Conservation (phyloP, 2,329 filamentous ascomycete genomes). For the Aspergillus versicolor region DNA sequence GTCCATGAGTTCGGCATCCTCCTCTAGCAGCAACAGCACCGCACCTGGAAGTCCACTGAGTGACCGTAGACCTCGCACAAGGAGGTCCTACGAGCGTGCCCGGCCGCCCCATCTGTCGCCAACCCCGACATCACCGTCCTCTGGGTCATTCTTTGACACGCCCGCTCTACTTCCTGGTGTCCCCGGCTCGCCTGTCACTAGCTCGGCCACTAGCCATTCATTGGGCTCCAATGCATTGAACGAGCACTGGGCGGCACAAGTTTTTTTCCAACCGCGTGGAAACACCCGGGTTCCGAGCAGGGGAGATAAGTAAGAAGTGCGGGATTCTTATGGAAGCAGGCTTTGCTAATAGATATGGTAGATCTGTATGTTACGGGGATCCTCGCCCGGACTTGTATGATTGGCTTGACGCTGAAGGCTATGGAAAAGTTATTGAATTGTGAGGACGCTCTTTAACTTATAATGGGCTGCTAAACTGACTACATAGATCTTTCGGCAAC, state of each 20-base stretch:
- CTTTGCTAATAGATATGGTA: conserved; percentile 15
- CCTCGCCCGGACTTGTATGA: conserved; percentile 26
- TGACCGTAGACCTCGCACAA: conserved; percentile 29
- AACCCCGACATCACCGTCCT: conserved; percentile 29
- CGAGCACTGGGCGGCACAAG: conserved; percentile 44
- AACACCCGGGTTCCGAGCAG: conserved; percentile 29
- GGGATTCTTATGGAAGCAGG: neutral
- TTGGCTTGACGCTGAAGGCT: conserved; percentile 34
- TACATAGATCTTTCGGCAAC: conserved; percentile 15
- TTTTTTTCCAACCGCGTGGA: conserved; percentile 34
- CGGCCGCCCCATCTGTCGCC: conserved; percentile 29
- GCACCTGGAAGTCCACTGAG: conserved; percentile 29
- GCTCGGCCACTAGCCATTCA: conserved; percentile 33
- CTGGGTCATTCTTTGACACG: conserved; percentile 29
- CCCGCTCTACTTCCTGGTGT: conserved; percentile 32
- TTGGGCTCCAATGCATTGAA: conserved; percentile 25
- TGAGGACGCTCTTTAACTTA: conserved; percentile 20
- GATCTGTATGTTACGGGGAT: conserved; percentile 38
- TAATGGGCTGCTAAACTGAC: neutral
- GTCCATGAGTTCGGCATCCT: conserved; percentile 26
- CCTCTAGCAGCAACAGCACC: conserved; percentile 25
- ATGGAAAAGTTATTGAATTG: conserved; percentile 40
- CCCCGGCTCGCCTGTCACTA: conserved; percentile 35
- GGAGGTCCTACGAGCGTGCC: conserved; percentile 36
- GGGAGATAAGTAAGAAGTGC: conserved; percentile 30